Evolutionary conservation across 169 alveolate species (phyloP).

Genomic region (Perkinsus marinus): DNA sequence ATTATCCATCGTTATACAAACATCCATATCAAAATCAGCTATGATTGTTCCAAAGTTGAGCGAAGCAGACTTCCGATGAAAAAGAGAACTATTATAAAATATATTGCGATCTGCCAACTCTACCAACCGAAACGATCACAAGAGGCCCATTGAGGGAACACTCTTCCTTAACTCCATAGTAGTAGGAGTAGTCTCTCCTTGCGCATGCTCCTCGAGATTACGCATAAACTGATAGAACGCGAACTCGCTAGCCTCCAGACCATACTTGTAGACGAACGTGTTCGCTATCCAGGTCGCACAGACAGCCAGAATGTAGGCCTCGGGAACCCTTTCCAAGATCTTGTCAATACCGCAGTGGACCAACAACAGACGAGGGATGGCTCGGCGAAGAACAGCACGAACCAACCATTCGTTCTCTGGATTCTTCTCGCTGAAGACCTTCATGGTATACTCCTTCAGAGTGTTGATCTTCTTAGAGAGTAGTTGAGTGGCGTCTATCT

Average conservation of each 20-base stretch:
- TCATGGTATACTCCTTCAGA: not conserved
- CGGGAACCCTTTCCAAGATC: constrained; percentile 42
- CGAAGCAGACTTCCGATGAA: too few species aligned
- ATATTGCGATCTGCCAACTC: not conserved
- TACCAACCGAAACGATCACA: not conserved
- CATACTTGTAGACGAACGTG: constrained; percentile 40
- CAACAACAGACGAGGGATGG: constrained; percentile 41
- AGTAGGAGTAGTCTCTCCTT: not conserved
- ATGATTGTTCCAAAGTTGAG: too few species aligned
- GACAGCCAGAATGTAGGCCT: constrained; percentile 41
- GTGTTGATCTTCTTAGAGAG: not conserved
- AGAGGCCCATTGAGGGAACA: not conserved
- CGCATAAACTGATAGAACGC: constrained; percentile 47
- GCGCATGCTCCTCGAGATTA: not conserved
- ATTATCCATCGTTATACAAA: too few species aligned
- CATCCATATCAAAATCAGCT: too few species aligned
- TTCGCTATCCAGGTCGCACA: constrained; percentile 48
- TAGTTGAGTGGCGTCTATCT: not conserved
- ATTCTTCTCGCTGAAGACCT: not conserved
- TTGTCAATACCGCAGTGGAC: constrained; percentile 34
- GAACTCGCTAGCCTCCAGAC: constrained; percentile 40
- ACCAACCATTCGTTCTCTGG: not conserved
- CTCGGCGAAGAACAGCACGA: constrained; percentile 11
- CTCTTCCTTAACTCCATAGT: not conserved
- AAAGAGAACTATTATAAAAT: too few species aligned